Conservation (phyloP, 306 rosid genomes). For the Vigna radiata region DNA sequence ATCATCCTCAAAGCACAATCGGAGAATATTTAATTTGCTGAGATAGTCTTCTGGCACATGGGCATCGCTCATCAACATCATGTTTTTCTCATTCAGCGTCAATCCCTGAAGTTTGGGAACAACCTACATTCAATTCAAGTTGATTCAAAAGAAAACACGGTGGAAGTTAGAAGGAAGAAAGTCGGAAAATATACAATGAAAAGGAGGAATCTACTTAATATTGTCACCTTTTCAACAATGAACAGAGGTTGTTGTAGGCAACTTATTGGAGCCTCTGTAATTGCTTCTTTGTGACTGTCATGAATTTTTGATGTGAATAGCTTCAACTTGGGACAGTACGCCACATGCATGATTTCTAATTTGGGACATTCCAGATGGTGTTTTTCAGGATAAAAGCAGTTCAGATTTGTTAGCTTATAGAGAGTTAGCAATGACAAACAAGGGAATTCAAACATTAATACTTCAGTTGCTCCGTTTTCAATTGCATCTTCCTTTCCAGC, state of each 20-base stretch:
- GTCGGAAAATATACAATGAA: background rate
- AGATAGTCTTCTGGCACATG: background rate
- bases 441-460: slow-evolving; percentile 9
- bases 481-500: background rate
- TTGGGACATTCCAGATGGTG: slow-evolving; percentile 1
- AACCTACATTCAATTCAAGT: background rate
- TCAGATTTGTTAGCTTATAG: background rate
- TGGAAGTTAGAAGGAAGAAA: background rate
- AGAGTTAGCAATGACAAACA: background rate
- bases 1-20: background rate
- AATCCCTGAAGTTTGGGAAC: background rate
- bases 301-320: background rate
- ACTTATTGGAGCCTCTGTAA: background rate
- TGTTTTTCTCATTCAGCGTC: background rate
- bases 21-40: background rate
- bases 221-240: too few relatives aligned
- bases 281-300: background rate
- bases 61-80: background rate
- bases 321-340: background rate
- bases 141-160: background rate
- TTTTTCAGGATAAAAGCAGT: background rate
- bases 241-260: too few relatives aligned
- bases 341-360: background rate
- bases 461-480: background rate
- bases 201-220: too few relatives aligned